A percentile compares a stretch with the other conserved stretches of the same genome.
Evolutionary conservation across 2,329 filamentous ascomycete species (phyloP).

Genomic region (Trichoderma simmonsii): DNA sequence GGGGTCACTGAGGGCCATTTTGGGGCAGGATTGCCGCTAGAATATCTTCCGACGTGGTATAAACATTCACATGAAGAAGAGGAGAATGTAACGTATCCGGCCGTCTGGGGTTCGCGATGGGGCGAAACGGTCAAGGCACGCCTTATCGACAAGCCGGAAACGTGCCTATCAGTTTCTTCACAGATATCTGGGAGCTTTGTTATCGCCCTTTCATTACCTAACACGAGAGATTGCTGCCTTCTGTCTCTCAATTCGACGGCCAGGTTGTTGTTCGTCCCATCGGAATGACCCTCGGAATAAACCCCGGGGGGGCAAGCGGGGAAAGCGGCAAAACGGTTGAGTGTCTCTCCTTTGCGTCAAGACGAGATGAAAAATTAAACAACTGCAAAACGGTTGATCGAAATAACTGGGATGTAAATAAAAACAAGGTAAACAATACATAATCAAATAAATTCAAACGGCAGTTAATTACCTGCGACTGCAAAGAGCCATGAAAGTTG

Average conservation of each 20-base stretch:
- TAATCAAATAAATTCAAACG: background rate
- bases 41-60: background rate
- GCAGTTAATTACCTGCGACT: background rate
- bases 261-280: background rate
- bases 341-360: background rate
- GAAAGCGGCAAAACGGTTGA: background rate
- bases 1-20: background rate
- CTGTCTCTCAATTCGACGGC: background rate
- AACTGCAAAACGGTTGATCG: background rate
- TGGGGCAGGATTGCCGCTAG: background rate
- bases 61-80: background rate
- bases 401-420: background rate
- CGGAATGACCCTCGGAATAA: no score
- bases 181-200: background rate
- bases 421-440: background rate
- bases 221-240: background rate
- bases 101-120: background rate
- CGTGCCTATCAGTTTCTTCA: background rate
- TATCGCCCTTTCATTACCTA: background rate
- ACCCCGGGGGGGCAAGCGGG: background rate
- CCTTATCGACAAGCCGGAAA: constrained; percentile 7
- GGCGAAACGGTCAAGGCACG: background rate
- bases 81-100: background rate
- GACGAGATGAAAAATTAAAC: background rate
- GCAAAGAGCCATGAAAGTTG: background rate